Percentiles rank a stretch among this genome's conserved stretches.
Conservation (phyloP, 108 stramenopile species). For the Chaetoceros muelleri region DNA sequence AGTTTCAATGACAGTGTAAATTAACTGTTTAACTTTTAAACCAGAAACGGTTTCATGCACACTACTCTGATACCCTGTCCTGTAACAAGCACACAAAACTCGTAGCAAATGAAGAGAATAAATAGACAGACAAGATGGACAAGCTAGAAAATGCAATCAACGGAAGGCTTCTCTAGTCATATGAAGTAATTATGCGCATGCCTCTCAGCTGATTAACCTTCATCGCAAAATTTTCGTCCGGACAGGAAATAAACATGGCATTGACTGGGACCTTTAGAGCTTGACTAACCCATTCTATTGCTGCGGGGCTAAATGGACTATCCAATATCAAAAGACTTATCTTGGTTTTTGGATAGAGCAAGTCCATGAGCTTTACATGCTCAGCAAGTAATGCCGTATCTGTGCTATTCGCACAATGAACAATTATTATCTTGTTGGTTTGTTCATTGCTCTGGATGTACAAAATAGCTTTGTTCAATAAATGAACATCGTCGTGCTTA, state of each 20-base stretch:
- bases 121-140: too few relatives aligned
- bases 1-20: too few relatives aligned
- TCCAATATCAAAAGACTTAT: slow-evolving; percentile 30
- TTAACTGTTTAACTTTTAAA: too few relatives aligned
- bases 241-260: slow-evolving; percentile 60
- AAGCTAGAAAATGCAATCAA: too few relatives aligned
- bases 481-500: slow-evolving; percentile 48
- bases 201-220: slow-evolving; percentile 50
- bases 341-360: slow-evolving; percentile 52
- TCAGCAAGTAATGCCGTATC: slow-evolving; percentile 14
- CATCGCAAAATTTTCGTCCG: slow-evolving; percentile 51
- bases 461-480: slow-evolving; percentile 57
- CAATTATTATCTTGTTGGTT: slow-evolving; percentile 32
- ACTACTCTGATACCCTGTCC: too few relatives aligned
- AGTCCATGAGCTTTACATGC: slow-evolving; percentile 44
- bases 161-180: too few relatives aligned
- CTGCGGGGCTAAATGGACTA: slow-evolving; percentile 30
- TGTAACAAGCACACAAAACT: too few relatives aligned
- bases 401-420: slow-evolving; percentile 17
- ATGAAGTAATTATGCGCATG: slow-evolving; percentile 53
- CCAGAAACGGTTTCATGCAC: too few relatives aligned
- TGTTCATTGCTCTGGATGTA: slow-evolving; percentile 52
- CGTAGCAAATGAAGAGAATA: too few relatives aligned
- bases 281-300: slow-evolving; percentile 28
- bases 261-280: slow-evolving; percentile 26